These are phyloP conservation scores for Wickerhamomyces ciferrii DNA, from an alignment of 805 yeast species.

Conservation along the genomic window DNA sequence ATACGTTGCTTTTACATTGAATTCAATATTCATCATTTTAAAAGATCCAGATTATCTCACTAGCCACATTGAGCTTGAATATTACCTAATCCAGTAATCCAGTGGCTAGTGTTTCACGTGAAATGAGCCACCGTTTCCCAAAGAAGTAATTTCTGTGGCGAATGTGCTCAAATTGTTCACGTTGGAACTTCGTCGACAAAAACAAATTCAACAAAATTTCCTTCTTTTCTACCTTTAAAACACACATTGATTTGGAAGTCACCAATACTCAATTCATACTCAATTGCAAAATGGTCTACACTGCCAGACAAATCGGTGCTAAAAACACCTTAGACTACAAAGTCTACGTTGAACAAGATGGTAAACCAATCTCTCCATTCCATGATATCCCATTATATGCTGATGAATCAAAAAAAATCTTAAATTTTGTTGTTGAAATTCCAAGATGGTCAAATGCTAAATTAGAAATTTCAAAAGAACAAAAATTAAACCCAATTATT, in stretches of 20 bases:
- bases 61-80: neutral
- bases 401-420: conserved; percentile 83
- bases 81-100: neutral
- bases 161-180: too few species aligned
- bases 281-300: conserved; percentile 53
- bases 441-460: conserved; percentile 99
- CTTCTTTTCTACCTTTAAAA: neutral
- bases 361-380: conserved; percentile 92
- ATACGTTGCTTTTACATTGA: neutral
- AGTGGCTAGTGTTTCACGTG: neutral
- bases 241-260: too few species aligned
- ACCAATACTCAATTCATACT: neutral
- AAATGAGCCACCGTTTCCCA: neutral
- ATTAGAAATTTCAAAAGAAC: conserved; percentile 87
- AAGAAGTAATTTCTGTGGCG: neutral
- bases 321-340: conserved; percentile 93
- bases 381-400: conserved; percentile 93
- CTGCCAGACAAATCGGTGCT: conserved; percentile 92
- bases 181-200: too few species aligned
- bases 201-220: too few species aligned
- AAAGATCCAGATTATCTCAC: too few species aligned
- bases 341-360: conserved; percentile 87
- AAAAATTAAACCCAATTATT: conserved; percentile 82
- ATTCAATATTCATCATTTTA: too few species aligned
- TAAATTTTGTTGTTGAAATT: conserved; percentile 91